Conservation (phyloP, 2,329 filamentous ascomycete genomes). For the Calonectria pseudoturangicola region DNA sequence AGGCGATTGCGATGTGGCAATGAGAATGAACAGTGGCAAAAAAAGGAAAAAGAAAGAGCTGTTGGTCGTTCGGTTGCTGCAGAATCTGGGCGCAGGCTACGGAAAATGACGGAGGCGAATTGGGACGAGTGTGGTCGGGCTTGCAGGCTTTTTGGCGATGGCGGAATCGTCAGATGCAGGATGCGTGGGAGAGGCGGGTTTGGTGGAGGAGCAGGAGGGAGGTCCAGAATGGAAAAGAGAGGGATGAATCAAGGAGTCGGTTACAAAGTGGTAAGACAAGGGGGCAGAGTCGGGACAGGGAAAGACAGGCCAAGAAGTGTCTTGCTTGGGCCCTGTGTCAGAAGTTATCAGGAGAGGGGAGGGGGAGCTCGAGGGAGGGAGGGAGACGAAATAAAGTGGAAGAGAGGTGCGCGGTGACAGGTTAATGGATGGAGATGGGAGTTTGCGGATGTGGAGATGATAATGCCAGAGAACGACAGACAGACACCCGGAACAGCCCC, state of each 20-base stretch:
- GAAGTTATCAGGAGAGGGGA: conserved; percentile 8
- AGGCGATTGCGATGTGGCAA: conserved; percentile 16
- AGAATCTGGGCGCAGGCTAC: conserved; percentile 7
- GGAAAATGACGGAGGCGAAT: conserved; percentile 7
- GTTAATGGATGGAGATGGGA: conserved; percentile 11
- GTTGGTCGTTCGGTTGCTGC: conserved; percentile 19
- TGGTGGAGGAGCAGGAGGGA: conserved; percentile 15
- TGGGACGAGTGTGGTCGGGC: background rate
- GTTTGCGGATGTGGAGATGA: conserved; percentile 16
- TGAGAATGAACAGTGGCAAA: conserved; percentile 4
- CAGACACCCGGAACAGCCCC: background rate
- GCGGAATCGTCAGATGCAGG: background rate
- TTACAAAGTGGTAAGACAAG: conserved; percentile 28
- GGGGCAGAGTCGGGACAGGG: conserved; percentile 11
- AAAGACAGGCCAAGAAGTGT: conserved; percentile 16
- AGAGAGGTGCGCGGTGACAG: conserved; percentile 1
- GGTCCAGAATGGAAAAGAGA: conserved; percentile 25
- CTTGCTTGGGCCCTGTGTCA: conserved; percentile 22
- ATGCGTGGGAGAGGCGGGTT: conserved; percentile 20
- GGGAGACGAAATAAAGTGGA: background rate
- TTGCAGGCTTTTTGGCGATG: background rate
- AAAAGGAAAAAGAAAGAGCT: background rate
- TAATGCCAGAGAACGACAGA: conserved; percentile 7
- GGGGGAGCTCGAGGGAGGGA: background rate
- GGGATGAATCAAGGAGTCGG: conserved; percentile 24